Conservation (phyloP, 768 basidiomycete genomes). For the Tylopilus cervinicoccineus region DNA sequence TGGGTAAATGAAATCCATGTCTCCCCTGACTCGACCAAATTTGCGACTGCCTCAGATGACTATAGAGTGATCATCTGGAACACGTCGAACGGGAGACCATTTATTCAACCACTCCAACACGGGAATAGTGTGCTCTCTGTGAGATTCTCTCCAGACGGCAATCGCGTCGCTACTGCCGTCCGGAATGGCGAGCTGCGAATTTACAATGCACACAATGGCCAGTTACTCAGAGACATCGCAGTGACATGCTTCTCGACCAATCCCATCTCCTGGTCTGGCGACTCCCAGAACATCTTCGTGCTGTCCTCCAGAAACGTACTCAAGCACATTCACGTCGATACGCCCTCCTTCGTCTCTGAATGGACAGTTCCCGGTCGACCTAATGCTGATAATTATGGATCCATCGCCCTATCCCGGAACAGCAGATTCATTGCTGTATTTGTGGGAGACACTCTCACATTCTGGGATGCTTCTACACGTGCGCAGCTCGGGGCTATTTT, state of each 20-base stretch:
- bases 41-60: background rate
- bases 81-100: background rate
- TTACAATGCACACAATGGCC: background rate
- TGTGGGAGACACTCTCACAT: background rate
- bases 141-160: background rate
- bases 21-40: too few species aligned
- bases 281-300: too few species aligned
- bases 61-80: background rate
- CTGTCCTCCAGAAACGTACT: background rate
- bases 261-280: background rate
- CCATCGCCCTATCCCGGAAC: background rate
- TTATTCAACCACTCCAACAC: background rate
- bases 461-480: background rate
- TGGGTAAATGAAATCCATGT: background rate
- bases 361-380: background rate
- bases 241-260: background rate
- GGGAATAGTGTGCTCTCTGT: background rate
- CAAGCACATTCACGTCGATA: background rate
- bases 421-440: background rate
- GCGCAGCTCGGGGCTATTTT: background rate
- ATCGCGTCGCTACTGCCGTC: background rate
- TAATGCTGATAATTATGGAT: background rate
- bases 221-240: background rate
- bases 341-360: background rate
- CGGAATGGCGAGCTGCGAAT: background rate